These are phyloP conservation scores for Colletotrichum sp. DNA, from an alignment of 2,329 filamentous ascomycete genomes.

Conservation along the genomic window DNA sequence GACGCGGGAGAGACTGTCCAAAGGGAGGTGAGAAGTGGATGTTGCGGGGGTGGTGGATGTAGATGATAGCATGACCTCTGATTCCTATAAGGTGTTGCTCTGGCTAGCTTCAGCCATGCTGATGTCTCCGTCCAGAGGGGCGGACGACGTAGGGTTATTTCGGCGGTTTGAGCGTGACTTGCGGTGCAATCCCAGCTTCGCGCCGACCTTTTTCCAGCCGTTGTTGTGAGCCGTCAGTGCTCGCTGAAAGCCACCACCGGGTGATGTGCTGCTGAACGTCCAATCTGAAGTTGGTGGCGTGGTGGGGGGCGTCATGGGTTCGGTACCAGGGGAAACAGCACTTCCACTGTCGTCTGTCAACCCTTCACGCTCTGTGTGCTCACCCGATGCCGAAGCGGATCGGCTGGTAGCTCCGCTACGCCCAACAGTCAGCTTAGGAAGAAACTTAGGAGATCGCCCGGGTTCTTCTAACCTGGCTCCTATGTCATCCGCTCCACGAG, in stretches of 20 bases:
- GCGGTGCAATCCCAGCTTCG: slow-evolving; percentile 63
- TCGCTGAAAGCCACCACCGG: slow-evolving; percentile 58
- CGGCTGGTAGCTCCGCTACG: slow-evolving; percentile 41
- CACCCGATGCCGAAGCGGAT: slow-evolving; percentile 50
- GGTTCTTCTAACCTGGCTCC: slow-evolving; percentile 39
- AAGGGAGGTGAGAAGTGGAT: slow-evolving; percentile 21
- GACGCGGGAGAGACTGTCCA: slow-evolving; percentile 22
- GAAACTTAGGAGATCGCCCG: slow-evolving; percentile 50
- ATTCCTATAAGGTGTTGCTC: slow-evolving; percentile 58
- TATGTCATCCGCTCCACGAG: slow-evolving; percentile 41
- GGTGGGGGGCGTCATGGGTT: slow-evolving; percentile 77
- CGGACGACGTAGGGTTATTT: slow-evolving; percentile 49
- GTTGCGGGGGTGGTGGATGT: slow-evolving; percentile 37
- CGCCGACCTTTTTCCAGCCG: slow-evolving; percentile 70
- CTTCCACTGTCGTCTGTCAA: slow-evolving; percentile 71
- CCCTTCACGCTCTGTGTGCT: slow-evolving; percentile 54
- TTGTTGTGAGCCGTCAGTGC: slow-evolving; percentile 60
- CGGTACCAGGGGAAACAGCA: slow-evolving; percentile 60
- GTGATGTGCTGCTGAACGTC: slow-evolving; percentile 53
- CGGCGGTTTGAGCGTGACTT: slow-evolving; percentile 54
- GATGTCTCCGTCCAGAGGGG: slow-evolving; percentile 41
- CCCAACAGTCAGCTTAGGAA: slow-evolving; percentile 46
- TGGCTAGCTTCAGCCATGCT: slow-evolving; percentile 38
- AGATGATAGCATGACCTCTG: slow-evolving; percentile 60
- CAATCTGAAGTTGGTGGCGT: slow-evolving; percentile 71